Base-by-base conservation (phyloP, 108 stramenopile species). In the Parietichytrium sp. region DNA sequence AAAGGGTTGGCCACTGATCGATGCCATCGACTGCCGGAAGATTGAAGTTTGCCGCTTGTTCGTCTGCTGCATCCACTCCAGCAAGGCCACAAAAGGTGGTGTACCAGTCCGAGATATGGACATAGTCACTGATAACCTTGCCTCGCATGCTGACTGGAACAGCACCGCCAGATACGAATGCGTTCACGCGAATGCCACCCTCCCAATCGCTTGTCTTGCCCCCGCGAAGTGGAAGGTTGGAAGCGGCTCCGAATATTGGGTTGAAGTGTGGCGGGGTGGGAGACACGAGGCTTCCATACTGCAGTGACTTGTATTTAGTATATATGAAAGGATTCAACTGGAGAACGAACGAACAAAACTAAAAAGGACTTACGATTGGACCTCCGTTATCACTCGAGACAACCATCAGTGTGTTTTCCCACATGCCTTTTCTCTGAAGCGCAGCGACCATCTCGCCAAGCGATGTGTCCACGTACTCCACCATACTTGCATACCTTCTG, bases 21-120 rank as follows among this genome's bases (percentile, higher is more conserved):
- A 81, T 52, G n/a, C 55, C 29, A 83, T 87, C 86, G 29, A 85
- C 25, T 18, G 86, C 77, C 3, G 86, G 86, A 12, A 87, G 83
- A 18, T 53, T 25, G 0, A 25, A 49, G 16, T 20, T 48, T 49
- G 72, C 85, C 4, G 84, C 79, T 15, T 33, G 49, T 15, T 49
- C 72, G 79, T 88, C 87, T 7, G 16, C 25, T 47, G 53, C 13
- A 7, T 79, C 85, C 10, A 85, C 81, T 10, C 88, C 88, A 18
- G 88, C 88, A 2, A 85, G 18, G 8, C 29, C 55, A 31, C 20
- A 23, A 48, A 85, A 80, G 4, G 88, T 89, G 0, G 52, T 51
- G 81, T 86, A 86, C 86, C 86, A 86, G 84, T 89, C 88, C 18
- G 79, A 78, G 45, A 83, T 54, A 49, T 33, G 48, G 53, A 82